phyloP scores from a whole-genome alignment of 441 rosid genomes.

The Melastoma candidum region DNA sequence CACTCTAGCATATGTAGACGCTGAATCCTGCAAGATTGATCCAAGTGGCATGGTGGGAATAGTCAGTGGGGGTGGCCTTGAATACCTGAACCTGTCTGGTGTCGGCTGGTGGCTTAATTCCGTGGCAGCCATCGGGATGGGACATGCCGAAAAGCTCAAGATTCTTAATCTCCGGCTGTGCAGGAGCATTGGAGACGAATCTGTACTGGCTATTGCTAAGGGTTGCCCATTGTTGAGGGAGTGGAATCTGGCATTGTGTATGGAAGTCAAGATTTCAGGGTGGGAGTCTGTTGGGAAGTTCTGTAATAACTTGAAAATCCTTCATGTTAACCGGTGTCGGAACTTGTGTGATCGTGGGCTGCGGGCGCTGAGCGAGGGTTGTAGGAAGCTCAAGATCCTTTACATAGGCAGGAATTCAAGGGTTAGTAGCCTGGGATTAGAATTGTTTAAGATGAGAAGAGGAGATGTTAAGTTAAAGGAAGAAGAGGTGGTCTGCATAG shows the following conservation, averaged over 20 bases:
- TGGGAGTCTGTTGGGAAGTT: constrained; percentile 51
- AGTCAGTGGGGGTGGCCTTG: constrained; percentile 73
- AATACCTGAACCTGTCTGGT: constrained; percentile 41
- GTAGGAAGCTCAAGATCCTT: constrained; percentile 32
- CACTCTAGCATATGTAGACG: constrained; percentile 43
- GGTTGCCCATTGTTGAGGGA: no score
- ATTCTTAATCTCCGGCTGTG: constrained; percentile 64
- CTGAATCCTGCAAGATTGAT: constrained; percentile 47
- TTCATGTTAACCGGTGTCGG: constrained; percentile 69
- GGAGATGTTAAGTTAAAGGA: constrained; percentile 33
- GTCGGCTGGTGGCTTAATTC: constrained; percentile 18
- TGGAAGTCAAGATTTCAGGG: constrained; percentile 34
- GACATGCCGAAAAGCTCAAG: constrained; percentile 43
- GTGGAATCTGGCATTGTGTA: constrained; percentile 27
- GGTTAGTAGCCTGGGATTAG: constrained; percentile 30
- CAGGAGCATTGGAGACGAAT: constrained; percentile 21
- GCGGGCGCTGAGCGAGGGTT: constrained; percentile 16
- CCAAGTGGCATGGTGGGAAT: constrained; percentile 47
- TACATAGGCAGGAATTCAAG: constrained; percentile 26
- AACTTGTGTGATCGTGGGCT: constrained; percentile 38
- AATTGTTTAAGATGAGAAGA: constrained; percentile 55
- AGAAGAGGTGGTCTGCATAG: constrained; percentile 42
- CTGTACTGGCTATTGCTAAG: constrained; percentile 24
- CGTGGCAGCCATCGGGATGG: constrained; percentile 46
- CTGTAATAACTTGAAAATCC: constrained; percentile 47